phyloP scores from a whole-genome alignment of 2,329 filamentous ascomycete genomes.

The Elsinoe arachidis region DNA sequence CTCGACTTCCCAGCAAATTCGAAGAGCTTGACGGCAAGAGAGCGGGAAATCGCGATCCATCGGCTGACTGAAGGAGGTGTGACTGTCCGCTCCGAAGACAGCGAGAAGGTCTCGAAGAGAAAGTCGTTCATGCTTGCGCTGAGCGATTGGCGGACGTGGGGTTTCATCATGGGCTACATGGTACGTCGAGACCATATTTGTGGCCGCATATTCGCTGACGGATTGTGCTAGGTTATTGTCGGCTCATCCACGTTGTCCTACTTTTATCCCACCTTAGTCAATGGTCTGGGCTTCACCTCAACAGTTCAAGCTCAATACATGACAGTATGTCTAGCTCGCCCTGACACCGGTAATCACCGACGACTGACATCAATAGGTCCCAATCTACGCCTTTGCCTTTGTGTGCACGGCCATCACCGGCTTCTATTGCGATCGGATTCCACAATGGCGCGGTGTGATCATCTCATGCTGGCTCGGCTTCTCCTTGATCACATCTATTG shows the following conservation, averaged over 20 bases:
- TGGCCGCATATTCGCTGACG: background rate
- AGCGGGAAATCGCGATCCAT: conserved; percentile 36
- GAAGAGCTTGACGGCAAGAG: conserved; percentile 33
- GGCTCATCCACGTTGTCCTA: conserved; percentile 46
- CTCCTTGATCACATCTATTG: conserved; percentile 31
- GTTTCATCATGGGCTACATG: conserved; percentile 44
- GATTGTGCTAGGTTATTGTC: conserved; percentile 30
- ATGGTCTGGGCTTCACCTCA: conserved; percentile 41
- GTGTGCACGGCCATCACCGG: conserved; percentile 40
- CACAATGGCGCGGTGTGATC: conserved; percentile 40
- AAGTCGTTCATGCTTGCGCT: conserved; percentile 34
- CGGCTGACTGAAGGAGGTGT: conserved; percentile 39
- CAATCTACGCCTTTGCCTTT: conserved; percentile 47
- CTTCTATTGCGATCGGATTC: conserved; percentile 40
- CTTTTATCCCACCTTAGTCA: conserved; percentile 47
- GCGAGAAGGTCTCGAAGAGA: conserved; percentile 28
- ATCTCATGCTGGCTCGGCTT: conserved; percentile 42
- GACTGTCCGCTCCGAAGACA: conserved; percentile 26
- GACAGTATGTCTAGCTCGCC: background rate
- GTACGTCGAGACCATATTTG: background rate
- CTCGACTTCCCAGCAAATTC: conserved; percentile 44
- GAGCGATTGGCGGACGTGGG: conserved; percentile 39
- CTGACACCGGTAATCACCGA: background rate
- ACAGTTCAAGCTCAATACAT: background rate
- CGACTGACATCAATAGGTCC: conserved; percentile 28